Evolutionary conservation across 139 green algal species (phyloP).

Genomic region (Closterium sp.): DNA sequence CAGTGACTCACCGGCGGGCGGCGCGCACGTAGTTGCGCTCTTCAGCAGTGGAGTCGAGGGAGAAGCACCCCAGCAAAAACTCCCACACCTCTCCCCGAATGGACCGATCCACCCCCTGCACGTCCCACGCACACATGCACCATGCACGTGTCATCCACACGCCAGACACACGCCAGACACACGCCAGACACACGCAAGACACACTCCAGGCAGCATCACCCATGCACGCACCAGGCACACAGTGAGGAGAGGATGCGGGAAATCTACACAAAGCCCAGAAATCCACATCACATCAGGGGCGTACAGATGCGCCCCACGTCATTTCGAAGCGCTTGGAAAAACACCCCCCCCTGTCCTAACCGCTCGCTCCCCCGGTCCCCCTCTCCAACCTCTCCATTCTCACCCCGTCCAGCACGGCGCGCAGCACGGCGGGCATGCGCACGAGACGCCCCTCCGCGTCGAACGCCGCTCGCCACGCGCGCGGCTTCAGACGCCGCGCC

Average conservation of each 20-base stretch:
- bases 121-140: background rate
- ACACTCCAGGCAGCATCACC: background rate
- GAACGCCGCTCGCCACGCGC: background rate
- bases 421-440: background rate
- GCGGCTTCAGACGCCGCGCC: background rate
- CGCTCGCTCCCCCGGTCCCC: background rate
- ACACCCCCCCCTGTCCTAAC: background rate
- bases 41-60: background rate
- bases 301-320: too few species aligned
- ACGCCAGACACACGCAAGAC: background rate
- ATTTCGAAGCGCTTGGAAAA: background rate
- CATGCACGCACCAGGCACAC: too few species aligned
- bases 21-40: conserved; percentile 7
- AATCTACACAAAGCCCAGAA: too few species aligned
- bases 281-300: too few species aligned
- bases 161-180: background rate
- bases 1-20: conserved; percentile 11
- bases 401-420: background rate
- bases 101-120: conserved; percentile 17
- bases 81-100: conserved; percentile 37
- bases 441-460: background rate
- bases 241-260: background rate
- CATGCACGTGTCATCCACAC: background rate
- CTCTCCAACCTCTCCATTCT: background rate
- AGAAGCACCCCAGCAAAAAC: conserved; percentile 25